Evolutionary conservation across 805 yeast species (phyloP), one percentile per base, ranked within the genome.

Genomic region (Starmerella kuoi): DNA sequence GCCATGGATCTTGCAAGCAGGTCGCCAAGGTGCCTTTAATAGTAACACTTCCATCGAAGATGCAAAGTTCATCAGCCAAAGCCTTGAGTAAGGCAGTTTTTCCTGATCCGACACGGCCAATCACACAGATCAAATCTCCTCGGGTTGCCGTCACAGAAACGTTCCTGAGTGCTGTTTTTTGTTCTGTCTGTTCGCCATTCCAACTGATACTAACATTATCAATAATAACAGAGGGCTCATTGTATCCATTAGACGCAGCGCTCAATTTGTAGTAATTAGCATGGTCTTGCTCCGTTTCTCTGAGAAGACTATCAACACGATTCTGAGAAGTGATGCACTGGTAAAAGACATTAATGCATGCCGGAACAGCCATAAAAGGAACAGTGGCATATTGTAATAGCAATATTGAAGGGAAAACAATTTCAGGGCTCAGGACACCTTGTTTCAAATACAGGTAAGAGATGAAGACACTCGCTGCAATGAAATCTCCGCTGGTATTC

Each of bases 281-380:
- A 21, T 64, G 59, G 60, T 87, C 95, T 46, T 91, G 68, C 58
- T 91, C 97, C 7, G 57, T 54, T 50, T 81, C 68, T 5, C 73
- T 67, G 50, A 91, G 68, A 60, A 84, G 85, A 22, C 73, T 71
- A 9, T 77, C 73, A 50, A 91, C 70, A 70, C 99, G 66, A 19
- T 37, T 46, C 35, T 64, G 56, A 12, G 70, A 63, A 3, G 66
- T 65, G 44, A 85, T 78, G 2, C 95, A 86, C 58, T 88, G 96
- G 45, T 87, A 78, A 35, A 84, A 63, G 31, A 80, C 68, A 15
- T 94, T 79, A 48, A 91, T 73, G 9, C 86, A 85, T 73, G 74
- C 79, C 33, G 99, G 99, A 42, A 91, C 69, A 18, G 81, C 81
- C 31, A 91, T 86, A 49, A 91, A 70, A 35, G 98, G 97, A 72